These are phyloP conservation scores for Tolypocladium album DNA, from an alignment of 2,329 filamentous ascomycete species.

Conservation along the genomic window DNA sequence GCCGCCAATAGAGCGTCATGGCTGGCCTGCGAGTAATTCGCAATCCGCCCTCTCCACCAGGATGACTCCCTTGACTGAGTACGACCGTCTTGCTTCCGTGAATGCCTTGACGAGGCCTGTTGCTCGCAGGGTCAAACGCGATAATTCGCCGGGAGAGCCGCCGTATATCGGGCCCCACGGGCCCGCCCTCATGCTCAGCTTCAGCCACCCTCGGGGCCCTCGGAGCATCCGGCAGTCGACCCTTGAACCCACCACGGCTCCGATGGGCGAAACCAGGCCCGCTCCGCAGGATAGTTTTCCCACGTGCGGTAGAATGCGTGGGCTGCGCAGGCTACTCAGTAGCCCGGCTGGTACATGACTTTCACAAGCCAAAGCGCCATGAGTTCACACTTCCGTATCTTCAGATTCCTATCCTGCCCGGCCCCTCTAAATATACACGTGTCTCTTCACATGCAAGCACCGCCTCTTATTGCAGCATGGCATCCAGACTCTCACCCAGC, in stretches of 20 bases:
- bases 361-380: background rate
- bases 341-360: background rate
- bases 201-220: background rate
- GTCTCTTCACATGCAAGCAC: background rate
- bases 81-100: background rate
- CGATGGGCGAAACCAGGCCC: background rate
- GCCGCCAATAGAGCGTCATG: background rate
- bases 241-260: background rate
- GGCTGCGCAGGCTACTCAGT: too few species aligned
- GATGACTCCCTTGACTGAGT: background rate
- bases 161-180: background rate
- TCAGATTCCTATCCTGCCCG: background rate
- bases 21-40: background rate
- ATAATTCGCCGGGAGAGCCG: conserved; percentile 2
- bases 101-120: background rate
- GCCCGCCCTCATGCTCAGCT: background rate
- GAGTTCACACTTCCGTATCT: background rate
- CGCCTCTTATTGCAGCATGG: conserved; percentile 66
- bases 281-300: background rate
- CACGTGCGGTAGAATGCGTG: background rate
- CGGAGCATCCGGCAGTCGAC: background rate
- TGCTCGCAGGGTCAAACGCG: background rate
- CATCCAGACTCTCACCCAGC: conserved; percentile 80
- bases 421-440: background rate
- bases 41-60: background rate